Evolutionary conservation across 441 rosid genomes (phyloP).

Genomic region (Hypseocharis bilobata): DNA sequence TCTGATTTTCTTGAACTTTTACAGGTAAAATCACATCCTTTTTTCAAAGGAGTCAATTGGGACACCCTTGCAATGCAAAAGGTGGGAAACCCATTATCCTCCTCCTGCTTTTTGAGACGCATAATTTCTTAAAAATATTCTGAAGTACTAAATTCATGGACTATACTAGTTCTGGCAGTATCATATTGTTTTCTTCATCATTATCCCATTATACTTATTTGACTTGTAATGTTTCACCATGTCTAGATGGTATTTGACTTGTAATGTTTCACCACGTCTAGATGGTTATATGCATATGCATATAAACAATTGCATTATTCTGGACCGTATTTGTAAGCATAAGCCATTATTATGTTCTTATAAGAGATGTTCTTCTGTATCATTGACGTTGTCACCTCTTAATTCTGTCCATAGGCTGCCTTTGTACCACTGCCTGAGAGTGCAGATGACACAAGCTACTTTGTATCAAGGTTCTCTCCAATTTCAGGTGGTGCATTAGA

Average conservation of each 20-base stretch:
- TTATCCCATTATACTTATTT: too few species aligned
- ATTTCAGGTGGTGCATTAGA: conserved; percentile 28
- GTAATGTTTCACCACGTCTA: too few species aligned
- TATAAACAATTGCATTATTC: too few species aligned
- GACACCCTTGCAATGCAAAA: conserved; percentile 62
- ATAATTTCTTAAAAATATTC: not conserved
- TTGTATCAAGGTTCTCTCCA: conserved; percentile 49
- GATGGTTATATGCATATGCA: too few species aligned
- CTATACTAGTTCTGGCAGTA: too few species aligned
- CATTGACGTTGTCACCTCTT: not conserved
- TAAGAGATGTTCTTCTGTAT: not conserved
- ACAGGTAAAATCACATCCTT: conserved; percentile 64
- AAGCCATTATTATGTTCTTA: too few species aligned
- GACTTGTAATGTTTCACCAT: too few species aligned
- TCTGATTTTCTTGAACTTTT: conserved; percentile 19
- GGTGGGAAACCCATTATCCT: conserved; percentile 27
- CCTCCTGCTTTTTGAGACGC: conserved; percentile 1
- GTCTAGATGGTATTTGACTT: too few species aligned
- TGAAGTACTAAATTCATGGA: conserved; percentile 3
- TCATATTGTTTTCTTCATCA: too few species aligned
- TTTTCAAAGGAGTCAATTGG: conserved; percentile 68
- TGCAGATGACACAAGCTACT: conserved; percentile 70
- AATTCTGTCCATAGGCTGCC: conserved; percentile 44
- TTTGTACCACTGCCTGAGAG: conserved; percentile 62
- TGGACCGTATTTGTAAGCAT: not conserved